A percentile compares a stretch with the other conserved stretches of the same genome.
Evolutionary conservation across 805 yeast species (phyloP).

Genomic region (Priceomyces carsonii): DNA sequence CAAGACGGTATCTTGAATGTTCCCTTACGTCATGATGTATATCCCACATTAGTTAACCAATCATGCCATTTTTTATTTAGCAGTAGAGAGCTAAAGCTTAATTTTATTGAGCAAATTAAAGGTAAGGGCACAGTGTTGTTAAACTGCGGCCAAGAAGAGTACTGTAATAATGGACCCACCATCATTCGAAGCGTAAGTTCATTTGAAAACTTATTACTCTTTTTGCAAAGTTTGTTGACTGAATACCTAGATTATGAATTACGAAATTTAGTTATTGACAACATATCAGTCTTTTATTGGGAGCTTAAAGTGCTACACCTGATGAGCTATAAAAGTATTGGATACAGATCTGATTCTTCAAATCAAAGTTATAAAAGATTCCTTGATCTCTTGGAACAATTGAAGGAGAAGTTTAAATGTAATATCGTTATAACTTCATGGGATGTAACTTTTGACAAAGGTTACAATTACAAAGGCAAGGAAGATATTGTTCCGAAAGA

Average conservation of each 20-base stretch:
- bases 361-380: conserved; percentile 16
- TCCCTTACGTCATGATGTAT: conserved; percentile 1
- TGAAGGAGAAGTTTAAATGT: conserved; percentile 22
- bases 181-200: background rate
- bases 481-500: background rate
- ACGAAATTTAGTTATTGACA: conserved; percentile 27
- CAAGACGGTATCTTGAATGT: background rate
- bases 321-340: conserved; percentile 7
- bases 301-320: conserved; percentile 17
- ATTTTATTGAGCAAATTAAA: conserved; percentile 1
- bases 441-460: conserved; percentile 31
- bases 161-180: background rate
- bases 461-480: conserved; percentile 18
- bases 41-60: conserved; percentile 6
- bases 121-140: conserved; percentile 4
- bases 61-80: conserved; percentile 11
- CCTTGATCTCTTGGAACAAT: conserved; percentile 8
- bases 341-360: conserved; percentile 8
- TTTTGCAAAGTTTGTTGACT: conserved; percentile 2
- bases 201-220: conserved; percentile 1
- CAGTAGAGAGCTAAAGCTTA: conserved; percentile 5
- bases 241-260: conserved; percentile 8
- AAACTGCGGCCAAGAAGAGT: conserved; percentile 7
- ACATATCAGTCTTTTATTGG: conserved; percentile 39
- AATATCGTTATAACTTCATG: conserved; percentile 27